A percentile compares a stretch with the other conserved stretches of the same genome.
Evolutionary conservation across 345 rosid species (phyloP).

Genomic region (Citrus cavaleriei): DNA sequence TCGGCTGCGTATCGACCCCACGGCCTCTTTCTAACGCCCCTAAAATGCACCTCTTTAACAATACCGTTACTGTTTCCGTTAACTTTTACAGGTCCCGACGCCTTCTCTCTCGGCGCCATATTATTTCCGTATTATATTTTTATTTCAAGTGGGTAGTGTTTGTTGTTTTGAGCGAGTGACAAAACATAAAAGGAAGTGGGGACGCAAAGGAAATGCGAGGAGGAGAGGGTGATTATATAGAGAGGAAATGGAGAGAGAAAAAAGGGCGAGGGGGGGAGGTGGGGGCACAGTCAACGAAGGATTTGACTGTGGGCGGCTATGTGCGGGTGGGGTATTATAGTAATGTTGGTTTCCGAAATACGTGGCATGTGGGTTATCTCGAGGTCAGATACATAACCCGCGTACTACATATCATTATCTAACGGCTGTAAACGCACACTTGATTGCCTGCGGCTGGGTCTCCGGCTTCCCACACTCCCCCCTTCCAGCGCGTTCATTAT

Average conservation of each 20-base stretch:
- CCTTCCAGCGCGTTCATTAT: not conserved
- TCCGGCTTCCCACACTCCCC: slow-evolving; percentile 1
- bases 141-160: not conserved
- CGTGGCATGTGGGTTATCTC: slow-evolving; percentile 32
- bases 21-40: slow-evolving; percentile 91
- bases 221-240: slow-evolving; percentile 24
- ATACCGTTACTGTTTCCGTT: slow-evolving; percentile 19
- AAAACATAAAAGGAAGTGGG: not conserved
- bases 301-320: slow-evolving; percentile 47
- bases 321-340: slow-evolving; percentile 1
- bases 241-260: slow-evolving; percentile 15
- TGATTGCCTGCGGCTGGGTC: slow-evolving; percentile 12
- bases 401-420: slow-evolving; percentile 16
- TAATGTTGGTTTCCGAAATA: slow-evolving; percentile 12
- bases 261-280: not conserved
- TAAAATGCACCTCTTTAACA: slow-evolving; percentile 48
- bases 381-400: not conserved
- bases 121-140: slow-evolving; percentile 1
- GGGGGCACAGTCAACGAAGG: slow-evolving; percentile 28
- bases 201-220: not conserved
- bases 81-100: slow-evolving; percentile 22
- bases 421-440: slow-evolving; percentile 23
- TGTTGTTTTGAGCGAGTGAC: not conserved
- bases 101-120: slow-evolving; percentile 49
- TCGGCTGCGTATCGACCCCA: slow-evolving; percentile 92